Base-by-base conservation (phyloP, 257 asterid genomes). In the Solanum sparsipilum region DNA sequence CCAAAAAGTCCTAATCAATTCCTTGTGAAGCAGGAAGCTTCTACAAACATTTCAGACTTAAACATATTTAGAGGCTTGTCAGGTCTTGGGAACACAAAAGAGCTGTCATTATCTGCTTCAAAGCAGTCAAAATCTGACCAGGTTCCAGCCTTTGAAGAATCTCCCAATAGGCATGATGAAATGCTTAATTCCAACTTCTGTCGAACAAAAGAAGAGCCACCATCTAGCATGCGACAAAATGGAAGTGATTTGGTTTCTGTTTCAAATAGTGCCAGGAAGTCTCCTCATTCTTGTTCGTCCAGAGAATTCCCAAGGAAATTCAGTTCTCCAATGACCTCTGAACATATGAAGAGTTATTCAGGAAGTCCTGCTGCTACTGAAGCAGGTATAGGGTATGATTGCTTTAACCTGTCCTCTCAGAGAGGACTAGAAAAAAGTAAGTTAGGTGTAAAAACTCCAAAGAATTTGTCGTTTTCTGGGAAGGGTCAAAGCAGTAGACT, bases 211-310 rank as follows among this genome's bases (percentile, higher is more conserved):
- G 91, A 88, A 78, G 90, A 89, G 72, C 29, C 75, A 27, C 88
- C 93, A 78, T 60, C 90, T 70, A 88, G 87, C 63, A 52, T 85
- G 56, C 92, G 89, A 89, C 89, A 91, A 35, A 87, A 86, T 70
- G 90, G 87, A 52, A 86, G 75, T 84, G 92, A 85, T 75, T 87
- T 88, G 27, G 84, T 91, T 88, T 90, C 92, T 29, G 88, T 90
- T 71, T 88, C 96, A 35, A 88, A 60, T 89, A 86, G 89, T 88
- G 90, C 91, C 67, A 89, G 91, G 88, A 94, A 87, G 58, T 90
- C 94, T 78, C 93, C 95, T 74, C 85, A 89, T 84, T 89, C 83
- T 82, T 88, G 87, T 89, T 36, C 87, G 86, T 83, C 90, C 68
- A 86, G 90, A 87, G 92, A 89, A 84, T 86, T 88, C 84, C 90